Percentiles rank a stretch among this genome's conserved stretches.
Conservation (phyloP, 805 yeast genomes). For the Starmerella riodocensis region DNA sequence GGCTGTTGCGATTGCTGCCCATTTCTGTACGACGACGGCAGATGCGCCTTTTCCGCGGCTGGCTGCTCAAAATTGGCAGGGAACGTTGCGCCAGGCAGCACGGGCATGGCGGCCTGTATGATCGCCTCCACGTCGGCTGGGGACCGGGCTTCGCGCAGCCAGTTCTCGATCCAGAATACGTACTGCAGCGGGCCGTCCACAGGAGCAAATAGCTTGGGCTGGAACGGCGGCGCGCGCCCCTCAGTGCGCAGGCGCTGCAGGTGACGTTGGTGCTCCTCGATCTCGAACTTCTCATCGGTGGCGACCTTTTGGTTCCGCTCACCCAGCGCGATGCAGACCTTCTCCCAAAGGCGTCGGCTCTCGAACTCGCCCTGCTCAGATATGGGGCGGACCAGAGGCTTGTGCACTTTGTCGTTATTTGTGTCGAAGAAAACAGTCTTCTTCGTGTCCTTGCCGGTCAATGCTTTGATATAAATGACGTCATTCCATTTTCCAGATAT, state of each 20-base stretch:
- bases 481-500: slow-evolving; percentile 92
- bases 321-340: slow-evolving; percentile 71
- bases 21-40: slow-evolving; percentile 1
- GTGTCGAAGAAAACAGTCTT: slow-evolving; percentile 47
- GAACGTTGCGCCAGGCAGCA: slow-evolving; percentile 68
- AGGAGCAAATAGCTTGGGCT: slow-evolving; percentile 61
- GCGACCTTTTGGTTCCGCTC: slow-evolving; percentile 68
- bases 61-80: slow-evolving; percentile 55
- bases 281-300: slow-evolving; percentile 73
- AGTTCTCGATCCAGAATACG: slow-evolving; percentile 43
- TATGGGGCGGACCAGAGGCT: slow-evolving; percentile 65
- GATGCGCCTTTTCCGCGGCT: slow-evolving; percentile 39
- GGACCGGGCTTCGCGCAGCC: slow-evolving; percentile 34
- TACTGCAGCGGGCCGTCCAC: slow-evolving; percentile 42
- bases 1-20: slow-evolving; percentile 4
- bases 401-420: slow-evolving; percentile 27
- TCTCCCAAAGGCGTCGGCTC: slow-evolving; percentile 69
- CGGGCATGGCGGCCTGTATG: slow-evolving; percentile 57
- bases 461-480: slow-evolving; percentile 52
- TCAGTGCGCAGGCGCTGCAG: slow-evolving; percentile 61
- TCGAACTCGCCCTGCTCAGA: slow-evolving; percentile 71
- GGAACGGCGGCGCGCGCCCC: slow-evolving; percentile 51
- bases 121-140: slow-evolving; percentile 41
- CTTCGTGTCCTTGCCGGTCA: slow-evolving; percentile 31
- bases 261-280: slow-evolving; percentile 76